Conservation (phyloP, 2,329 filamentous ascomycete genomes). For the Beauveria brongniartii region DNA sequence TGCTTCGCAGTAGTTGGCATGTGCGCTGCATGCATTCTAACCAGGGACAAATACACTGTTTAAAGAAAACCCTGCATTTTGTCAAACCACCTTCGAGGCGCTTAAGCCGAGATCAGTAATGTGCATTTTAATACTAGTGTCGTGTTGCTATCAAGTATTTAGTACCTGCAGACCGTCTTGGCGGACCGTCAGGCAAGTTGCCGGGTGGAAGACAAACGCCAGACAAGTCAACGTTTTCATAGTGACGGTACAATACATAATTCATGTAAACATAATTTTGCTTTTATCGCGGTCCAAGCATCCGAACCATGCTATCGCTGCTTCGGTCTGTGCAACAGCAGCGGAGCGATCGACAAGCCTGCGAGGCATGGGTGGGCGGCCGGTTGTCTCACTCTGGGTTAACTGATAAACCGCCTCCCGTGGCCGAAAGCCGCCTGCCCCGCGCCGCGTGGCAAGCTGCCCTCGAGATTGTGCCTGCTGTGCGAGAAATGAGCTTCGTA, state of each 20-base stretch:
- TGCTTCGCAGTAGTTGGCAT: background rate
- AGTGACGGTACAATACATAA: too few relatives aligned
- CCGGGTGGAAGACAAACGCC: too few relatives aligned
- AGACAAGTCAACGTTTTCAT: too few relatives aligned
- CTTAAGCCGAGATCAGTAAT: background rate
- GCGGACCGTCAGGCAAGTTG: too few relatives aligned
- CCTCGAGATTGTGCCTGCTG: background rate
- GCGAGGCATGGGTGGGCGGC: background rate
- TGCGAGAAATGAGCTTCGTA: background rate
- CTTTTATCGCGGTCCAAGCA: background rate
- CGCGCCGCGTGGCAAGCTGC: background rate
- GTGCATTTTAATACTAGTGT: too few relatives aligned
- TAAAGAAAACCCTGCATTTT: background rate
- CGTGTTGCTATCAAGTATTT: too few relatives aligned
- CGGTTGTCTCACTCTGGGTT: background rate
- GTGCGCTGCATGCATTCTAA: background rate
- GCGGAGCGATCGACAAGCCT: background rate
- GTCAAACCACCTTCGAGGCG: background rate
- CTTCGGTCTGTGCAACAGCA: background rate
- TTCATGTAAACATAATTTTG: too few relatives aligned
- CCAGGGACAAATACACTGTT: background rate
- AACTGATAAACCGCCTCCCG: background rate
- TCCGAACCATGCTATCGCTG: background rate
- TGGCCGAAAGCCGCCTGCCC: constrained; percentile 5
- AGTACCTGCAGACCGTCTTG: too few relatives aligned